Base-by-base conservation (phyloP, 2,329 filamentous ascomycete species). In the Fusarium concolor region DNA sequence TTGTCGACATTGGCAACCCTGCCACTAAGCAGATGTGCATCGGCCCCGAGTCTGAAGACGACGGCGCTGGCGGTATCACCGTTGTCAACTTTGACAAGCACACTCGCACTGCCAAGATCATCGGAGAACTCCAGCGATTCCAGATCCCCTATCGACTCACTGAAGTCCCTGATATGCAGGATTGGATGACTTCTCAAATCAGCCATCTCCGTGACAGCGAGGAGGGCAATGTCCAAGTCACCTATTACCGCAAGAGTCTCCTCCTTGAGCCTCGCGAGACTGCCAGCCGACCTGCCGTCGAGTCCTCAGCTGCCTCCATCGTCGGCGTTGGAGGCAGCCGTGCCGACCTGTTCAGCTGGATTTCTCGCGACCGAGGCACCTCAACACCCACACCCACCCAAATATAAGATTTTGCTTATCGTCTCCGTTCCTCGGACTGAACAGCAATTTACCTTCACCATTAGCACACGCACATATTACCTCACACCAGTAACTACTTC, bases 51-150 rank as follows among this genome's bases (percentile, higher is more conserved):
- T 82, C 84, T 9, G 83, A 84, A 15, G 87, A 92, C n/a, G 86
- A 89, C 29, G 85, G 88, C 33, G 85, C 89, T 15, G 86, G 87
- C 17, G 87, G 89, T 26, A 86, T 93, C 73, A 89, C 89, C 0
- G 92, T 98, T 31, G 93, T 99, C 84, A 99, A 99, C 80, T 98
- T 97, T 74, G 95, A 98, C 84, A 98, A 98, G 81, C 94, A 98
- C 77, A 92, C 90, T 73, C 93, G 94, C 71, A 98, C 94, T 4
- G 94, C 95, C 44, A 96, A 94, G 80, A 96, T 98, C 76, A 97
- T 99, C 73, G 92, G 93, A 67, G 95, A 98, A 73, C 87, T 99
- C 10, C 96, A 99, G 78, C 90, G 94, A 18, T 98, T 98, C 82
- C 96, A 99, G 79, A 92, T 97, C 20, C 93, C 94, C 0, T 98